These are phyloP conservation scores for Aspergillus awamori DNA, from an alignment of 2,329 filamentous ascomycete species.

Conservation along the genomic window DNA sequence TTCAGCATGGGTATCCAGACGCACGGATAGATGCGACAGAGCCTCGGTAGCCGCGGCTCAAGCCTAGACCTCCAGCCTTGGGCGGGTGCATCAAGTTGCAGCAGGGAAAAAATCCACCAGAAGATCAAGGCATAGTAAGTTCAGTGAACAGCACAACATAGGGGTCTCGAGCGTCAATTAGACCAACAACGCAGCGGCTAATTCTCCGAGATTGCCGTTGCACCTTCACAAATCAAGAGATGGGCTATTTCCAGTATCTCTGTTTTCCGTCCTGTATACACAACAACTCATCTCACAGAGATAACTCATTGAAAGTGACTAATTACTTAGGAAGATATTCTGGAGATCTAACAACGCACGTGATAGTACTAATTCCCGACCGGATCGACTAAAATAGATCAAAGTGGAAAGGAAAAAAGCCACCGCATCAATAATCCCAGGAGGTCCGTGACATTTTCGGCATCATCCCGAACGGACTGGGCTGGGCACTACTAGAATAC, in stretches of 20 bases:
- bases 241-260: neutral
- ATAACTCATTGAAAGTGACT: neutral
- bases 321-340: too few relatives aligned
- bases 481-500: neutral
- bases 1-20: neutral
- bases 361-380: neutral
- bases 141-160: neutral
- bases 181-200: neutral
- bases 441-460: neutral
- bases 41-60: slow-evolving; percentile 2
- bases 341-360: neutral
- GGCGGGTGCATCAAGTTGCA: neutral
- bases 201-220: neutral
- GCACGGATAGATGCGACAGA: neutral
- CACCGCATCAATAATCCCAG: neutral
- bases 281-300: neutral
- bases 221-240: neutral
- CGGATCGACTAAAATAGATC: neutral
- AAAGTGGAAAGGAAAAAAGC: neutral
- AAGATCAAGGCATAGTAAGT: neutral
- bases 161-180: neutral
- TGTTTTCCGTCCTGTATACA: neutral
- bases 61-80: slow-evolving; percentile 1
- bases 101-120: neutral
- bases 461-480: neutral